These are phyloP conservation scores for Picea glauca DNA, from an alignment of 75 land plant species.

Conservation along the genomic window DNA sequence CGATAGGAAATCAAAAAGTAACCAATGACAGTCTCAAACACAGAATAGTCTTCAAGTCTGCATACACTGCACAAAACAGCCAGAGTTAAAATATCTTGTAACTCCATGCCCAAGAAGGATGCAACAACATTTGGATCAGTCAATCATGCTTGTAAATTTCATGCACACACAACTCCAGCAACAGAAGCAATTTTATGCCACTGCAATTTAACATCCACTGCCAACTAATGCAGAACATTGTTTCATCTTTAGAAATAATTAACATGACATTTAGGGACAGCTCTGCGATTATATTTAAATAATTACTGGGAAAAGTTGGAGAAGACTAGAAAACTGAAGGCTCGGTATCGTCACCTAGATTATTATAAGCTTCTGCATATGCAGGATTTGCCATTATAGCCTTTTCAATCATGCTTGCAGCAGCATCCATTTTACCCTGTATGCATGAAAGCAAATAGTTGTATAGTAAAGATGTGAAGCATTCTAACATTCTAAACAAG, in stretches of 20 bases:
- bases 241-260: neutral
- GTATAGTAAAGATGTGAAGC: neutral
- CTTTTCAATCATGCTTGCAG: constrained; percentile 96
- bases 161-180: too few relatives aligned
- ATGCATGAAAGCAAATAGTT: constrained; percentile 1
- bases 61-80: neutral
- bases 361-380: constrained; percentile 99
- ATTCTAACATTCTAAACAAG: neutral
- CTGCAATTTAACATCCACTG: too few relatives aligned
- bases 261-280: neutral
- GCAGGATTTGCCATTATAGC: constrained; percentile 96
- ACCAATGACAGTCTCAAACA: neutral
- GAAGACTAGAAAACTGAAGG: neutral
- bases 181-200: too few relatives aligned
- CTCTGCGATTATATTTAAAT: neutral
- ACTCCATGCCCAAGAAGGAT: neutral
- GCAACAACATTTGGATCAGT: too few relatives aligned
- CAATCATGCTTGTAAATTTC: too few relatives aligned
- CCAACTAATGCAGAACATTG: too few relatives aligned
- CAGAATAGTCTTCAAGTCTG: neutral
- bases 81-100: neutral
- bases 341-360: constrained; percentile 50
- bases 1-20: neutral
- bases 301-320: neutral
- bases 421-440: constrained; percentile 99